Percentiles rank a stretch among this genome's conserved stretches.
phyloP scores from a whole-genome alignment of 2,329 filamentous ascomycete genomes.

The Fusarium humuli region DNA sequence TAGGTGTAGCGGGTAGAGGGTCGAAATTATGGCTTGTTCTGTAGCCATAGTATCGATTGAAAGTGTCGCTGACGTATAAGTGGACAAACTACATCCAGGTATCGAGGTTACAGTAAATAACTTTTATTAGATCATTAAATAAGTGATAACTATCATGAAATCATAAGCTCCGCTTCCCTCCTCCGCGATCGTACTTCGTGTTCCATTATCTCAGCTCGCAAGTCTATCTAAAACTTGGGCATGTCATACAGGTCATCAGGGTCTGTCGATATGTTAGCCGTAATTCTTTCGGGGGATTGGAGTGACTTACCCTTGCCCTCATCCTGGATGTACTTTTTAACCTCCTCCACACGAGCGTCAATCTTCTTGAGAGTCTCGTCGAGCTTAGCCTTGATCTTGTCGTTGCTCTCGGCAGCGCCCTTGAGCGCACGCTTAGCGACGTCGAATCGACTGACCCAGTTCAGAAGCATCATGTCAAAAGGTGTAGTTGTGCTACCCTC shows the following conservation, averaged over 20 bases:
- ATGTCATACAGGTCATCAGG: constrained; percentile 40
- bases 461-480: constrained; percentile 76
- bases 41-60: background rate
- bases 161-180: background rate
- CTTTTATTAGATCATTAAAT: background rate
- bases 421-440: constrained; percentile 66
- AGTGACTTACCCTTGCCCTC: constrained; percentile 61
- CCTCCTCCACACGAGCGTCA: constrained; percentile 59
- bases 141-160: background rate
- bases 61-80: accelerated
- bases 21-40: accelerated
- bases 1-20: background rate
- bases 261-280: constrained; percentile 26
- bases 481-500: constrained; percentile 76
- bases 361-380: constrained; percentile 62
- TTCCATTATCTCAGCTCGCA: background rate
- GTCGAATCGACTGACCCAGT: constrained; percentile 69
- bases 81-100: accelerated
- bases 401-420: constrained; percentile 60
- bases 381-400: constrained; percentile 58
- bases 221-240: constrained; percentile 29
- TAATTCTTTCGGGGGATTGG: accelerated
- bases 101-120: background rate
- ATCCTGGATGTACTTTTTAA: constrained; percentile 63
- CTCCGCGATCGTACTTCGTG: background rate